Evolutionary conservation across 306 rosid species (phyloP), one percentile per base, ranked within the genome.

Genomic region (Pyrus communis): DNA sequence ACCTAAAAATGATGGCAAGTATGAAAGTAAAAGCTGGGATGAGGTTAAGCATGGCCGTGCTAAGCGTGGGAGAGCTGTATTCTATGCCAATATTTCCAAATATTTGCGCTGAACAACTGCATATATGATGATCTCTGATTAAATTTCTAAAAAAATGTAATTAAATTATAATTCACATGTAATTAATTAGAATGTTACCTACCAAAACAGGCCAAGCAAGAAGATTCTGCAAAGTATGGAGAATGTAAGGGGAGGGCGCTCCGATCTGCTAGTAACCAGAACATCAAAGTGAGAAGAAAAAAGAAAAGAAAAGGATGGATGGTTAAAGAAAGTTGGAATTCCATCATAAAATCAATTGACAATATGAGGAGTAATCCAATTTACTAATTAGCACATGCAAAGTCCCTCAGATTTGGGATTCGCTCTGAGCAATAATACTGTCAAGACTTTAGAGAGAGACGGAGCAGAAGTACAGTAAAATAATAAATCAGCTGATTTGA

Each of bases 11-110:
- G 5, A 86, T 27, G 12, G 93, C 86, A 35, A 89, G 87, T 11
- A 82, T n/a, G 69, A 86, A 88, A 54, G 93, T 88, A 69, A 86
- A 84, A 42, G 90, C 87, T 42, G 93, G 90, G 64, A 83, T 69
- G 70, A 86, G 82, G 62, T 86, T 89, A 31, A 86, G 83, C 71
- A 83, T 77, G 38, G 90, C 89, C 1, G 87, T 77, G 1, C 75
- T 77, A 69, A 89, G 89, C 4, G 82, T 79, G 3, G 90, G 82
- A 28, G 93, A 89, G 81, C 93, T 83, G 18, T 82, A 76, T 18
- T 83, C 84, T 67, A 86, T 67, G 61, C 90, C 93, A 63, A 77
- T 75, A 75, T 84, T 81, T 65, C 80, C 67, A 31, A 77, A 30
- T 62, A 84, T 71, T 19, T 71, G 67, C 23, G 31, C 85, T 60